Base-by-base conservation (phyloP, 2,329 filamentous ascomycete species). In the Fusarium agapanthi region DNA sequence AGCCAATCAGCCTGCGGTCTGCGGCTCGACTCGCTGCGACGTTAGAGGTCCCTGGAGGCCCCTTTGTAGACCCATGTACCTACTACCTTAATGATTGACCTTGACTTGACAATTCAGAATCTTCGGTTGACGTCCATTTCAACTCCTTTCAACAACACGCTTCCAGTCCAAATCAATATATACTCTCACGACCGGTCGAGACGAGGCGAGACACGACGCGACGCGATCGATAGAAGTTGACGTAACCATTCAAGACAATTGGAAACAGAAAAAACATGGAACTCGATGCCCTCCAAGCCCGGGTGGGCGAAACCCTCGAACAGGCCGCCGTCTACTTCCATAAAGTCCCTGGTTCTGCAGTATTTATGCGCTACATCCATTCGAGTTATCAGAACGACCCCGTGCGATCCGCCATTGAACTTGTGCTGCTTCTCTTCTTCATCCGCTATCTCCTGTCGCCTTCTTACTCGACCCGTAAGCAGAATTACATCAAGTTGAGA, bases 371-470 rank as follows among this genome's bases (percentile, higher is more conserved):
- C 71, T 99, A 99, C 84, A 95, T 99, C 80, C 94, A 94, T 82
- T 97, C 95, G 65, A 97, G 95, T 81, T 98, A 99, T 85, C 96
- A 99, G 85, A 93, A 99, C 80, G 96, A 99, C 78, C 96, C 96
- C 15, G 90, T 98, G 63, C 92, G 97, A 60, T 97, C 94, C 58
- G 94, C 94, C 43, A 94, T 99, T 75, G 96, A 99, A 84, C 86
- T 99, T 56, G 91, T 98, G 74, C 88, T 99, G 67, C 93, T 99
- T 76, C 90, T 99, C 61, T 99, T 99, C 84, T 97, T 97, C 72
- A 92, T 99, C 65, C 91, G 95, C 72, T 99, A 99, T 82, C 87
- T 99, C 61, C 87, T 98, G 69, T 92, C 95, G 69, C 95, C 95
- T 1, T 95, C 94, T 59, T 99, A 99, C 84, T 94, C 94, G 73